Base-by-base conservation (phyloP, 371 early-diverging fungal species). In the Lichtheimia ramosa region DNA sequence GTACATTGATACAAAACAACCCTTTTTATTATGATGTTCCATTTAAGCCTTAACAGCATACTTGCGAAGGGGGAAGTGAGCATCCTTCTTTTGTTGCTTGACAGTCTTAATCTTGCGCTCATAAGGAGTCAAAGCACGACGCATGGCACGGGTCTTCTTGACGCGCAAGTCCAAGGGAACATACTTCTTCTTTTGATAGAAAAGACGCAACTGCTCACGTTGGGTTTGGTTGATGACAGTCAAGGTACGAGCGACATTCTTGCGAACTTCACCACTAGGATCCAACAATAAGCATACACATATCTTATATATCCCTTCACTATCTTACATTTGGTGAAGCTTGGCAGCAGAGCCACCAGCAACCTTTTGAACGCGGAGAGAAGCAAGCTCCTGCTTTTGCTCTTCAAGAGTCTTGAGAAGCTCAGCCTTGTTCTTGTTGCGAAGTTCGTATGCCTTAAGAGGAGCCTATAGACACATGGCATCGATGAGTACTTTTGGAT, bases 61-160 rank as follows among this genome's bases (percentile, higher is more conserved):
- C 83, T 87, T 84, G 79, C 96, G 91, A 58, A 73, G 84, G 66
- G 93, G 89, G 87, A 93, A 94, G 89, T 92, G 89, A 51, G 63
- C 70, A 53, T 71, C 84, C 85, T 88, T 88, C 92, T 95, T 94
- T 63, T 77, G 73, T 76, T 92, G 88, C 80, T 85, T 85, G 58
- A 85, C 67, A 51, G 89, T 89, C 88, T 87, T 90, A 67, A 70
- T 65, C 59, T 82, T 68, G 54, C 75, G 74, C 83, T 95, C 93
- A 63, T 69, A 58, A 70, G 79, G 73, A 81, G 95, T 93, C 81
- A 97, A 82, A 61, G 89, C 89, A 65, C 96, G 92, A 62, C 97
- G 95, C 81, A 96, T 90, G 65, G 97, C 97, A 69, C 97, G 92
- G 67, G 96, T 97, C 91, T 92, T 92, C 92, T 97, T 97, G 78